Base-by-base conservation (phyloP, 208 protist species). In the Trypanosoma melophagium region DNA sequence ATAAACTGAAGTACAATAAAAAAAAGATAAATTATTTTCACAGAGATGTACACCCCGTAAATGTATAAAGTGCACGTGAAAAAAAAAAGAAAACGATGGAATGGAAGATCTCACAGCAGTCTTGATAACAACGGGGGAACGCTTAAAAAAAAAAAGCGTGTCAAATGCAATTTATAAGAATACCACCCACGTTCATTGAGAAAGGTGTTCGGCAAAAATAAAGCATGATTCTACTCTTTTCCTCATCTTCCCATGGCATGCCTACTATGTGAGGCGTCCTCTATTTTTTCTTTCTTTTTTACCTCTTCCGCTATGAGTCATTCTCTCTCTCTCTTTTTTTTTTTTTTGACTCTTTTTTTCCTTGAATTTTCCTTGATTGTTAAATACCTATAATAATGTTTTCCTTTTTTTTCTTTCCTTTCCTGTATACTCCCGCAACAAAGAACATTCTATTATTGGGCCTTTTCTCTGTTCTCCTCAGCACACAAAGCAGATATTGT, bases 311-410 rank as follows among this genome's bases (percentile, higher is more conserved):
- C 28, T 35, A 35, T 5, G 3, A 35, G 3, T 35, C 28, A 35
- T 68, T 28, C 54, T 68, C 1, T 60, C 7, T 42, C 42, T 40
- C 42, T 41, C 12, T 25, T 41, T 10, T 31, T 63, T 61, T 52
- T 66, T 44, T 66, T 51, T 73, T 73, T 66, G 56, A 21, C 13
- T 71, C 21, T 44, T 47, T 44, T 65, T 73, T 60, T 49, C 25
- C 3, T 25, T n/a, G 14, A 51, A 49, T 14, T 40, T 2, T 40
- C 2, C n/a, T 63, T 8, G 3, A 31, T 51, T 16, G 16, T 13
- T 64, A 38, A 21, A 25, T 24, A n/a, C 40, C 19, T 10, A 60
- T 57, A 28, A 19, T 41, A 16, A 49, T 17, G 62, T 35, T 47
- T 55, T 35, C 28, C 42, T 58, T 54, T 44, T 67, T 51, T 59